These are phyloP conservation scores for Inonotus obliquus DNA, from an alignment of 1,284 basidiomycete genomes.

Conservation along the genomic window DNA sequence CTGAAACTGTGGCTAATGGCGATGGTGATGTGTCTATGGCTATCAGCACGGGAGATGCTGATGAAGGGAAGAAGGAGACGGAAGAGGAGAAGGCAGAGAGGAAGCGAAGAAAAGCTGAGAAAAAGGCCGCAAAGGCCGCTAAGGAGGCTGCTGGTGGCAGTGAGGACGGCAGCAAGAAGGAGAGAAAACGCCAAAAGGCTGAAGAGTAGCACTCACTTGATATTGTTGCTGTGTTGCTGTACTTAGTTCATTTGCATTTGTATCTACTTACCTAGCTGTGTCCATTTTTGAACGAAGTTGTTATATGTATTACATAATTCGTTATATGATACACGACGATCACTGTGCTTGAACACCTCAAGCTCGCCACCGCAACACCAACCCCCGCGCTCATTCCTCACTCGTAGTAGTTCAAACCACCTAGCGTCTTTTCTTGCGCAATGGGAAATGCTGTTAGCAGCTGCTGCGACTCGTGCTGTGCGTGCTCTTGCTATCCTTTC, in stretches of 20 bases:
- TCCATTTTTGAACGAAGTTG: neutral
- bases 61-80: constrained; percentile 37
- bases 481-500: constrained; percentile 27
- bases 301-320: neutral
- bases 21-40: constrained; percentile 41
- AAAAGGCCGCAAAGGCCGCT: constrained; percentile 40
- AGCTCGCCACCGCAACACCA: constrained; percentile 17
- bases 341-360: constrained; percentile 11
- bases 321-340: neutral
- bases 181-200: constrained; percentile 12
- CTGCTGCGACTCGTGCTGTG: constrained; percentile 78
- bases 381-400: constrained; percentile 15
- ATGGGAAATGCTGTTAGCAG: constrained; percentile 55
- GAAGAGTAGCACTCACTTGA: constrained; percentile 3
- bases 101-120: constrained; percentile 50
- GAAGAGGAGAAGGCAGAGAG: constrained; percentile 36
- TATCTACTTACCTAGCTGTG: neutral
- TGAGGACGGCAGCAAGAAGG: constrained; percentile 24
- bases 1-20: constrained; percentile 44
- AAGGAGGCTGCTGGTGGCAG: constrained; percentile 45
- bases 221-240: neutral
- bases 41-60: constrained; percentile 30
- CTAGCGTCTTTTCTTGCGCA: constrained; percentile 16
- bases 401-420: constrained; percentile 21
- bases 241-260: neutral